Evolutionary conservation across 1,284 basidiomycete genomes (phyloP).

Genomic region (Cerrena zonata): DNA sequence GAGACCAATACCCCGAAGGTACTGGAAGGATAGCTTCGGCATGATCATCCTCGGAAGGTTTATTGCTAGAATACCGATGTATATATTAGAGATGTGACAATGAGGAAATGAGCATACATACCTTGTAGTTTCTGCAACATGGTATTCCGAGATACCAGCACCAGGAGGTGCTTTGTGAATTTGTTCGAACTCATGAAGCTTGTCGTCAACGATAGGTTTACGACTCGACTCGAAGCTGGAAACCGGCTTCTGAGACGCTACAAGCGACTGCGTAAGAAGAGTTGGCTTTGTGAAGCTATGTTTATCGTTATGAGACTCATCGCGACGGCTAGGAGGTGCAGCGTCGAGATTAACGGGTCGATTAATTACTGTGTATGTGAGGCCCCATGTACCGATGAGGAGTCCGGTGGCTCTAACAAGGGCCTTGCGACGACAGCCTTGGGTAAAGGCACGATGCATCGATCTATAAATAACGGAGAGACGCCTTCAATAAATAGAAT

Average conservation of each 20-base stretch:
- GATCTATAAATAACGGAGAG: too few species aligned
- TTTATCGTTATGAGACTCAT: not conserved
- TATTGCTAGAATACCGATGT: constrained; percentile 18
- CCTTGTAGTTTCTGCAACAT: constrained; percentile 16
- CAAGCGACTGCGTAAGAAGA: not conserved
- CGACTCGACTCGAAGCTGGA: not conserved
- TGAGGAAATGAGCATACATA: constrained; percentile 6
- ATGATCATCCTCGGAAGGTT: constrained; percentile 27
- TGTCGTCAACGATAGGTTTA: not conserved
- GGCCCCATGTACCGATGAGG: constrained; percentile 4
- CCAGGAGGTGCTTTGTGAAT: not conserved
- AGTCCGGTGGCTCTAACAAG: constrained; percentile 1
- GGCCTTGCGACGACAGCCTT: not conserved
- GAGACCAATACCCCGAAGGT: constrained; percentile 26
- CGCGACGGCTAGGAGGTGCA: not conserved
- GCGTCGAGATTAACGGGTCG: not conserved
- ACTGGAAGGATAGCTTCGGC: constrained; percentile 20
- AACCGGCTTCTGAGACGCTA: not conserved
- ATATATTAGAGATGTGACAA: not conserved
- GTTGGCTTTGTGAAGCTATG: not conserved
- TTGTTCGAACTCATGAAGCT: constrained; percentile 2
- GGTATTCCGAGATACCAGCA: constrained; percentile 14
- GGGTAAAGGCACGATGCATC: too few species aligned
- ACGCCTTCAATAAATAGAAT: too few species aligned
- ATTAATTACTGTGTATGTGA: not conserved